These are phyloP conservation scores for Penicillium sp. DNA, from an alignment of 2,329 filamentous ascomycete genomes.

Conservation along the genomic window DNA sequence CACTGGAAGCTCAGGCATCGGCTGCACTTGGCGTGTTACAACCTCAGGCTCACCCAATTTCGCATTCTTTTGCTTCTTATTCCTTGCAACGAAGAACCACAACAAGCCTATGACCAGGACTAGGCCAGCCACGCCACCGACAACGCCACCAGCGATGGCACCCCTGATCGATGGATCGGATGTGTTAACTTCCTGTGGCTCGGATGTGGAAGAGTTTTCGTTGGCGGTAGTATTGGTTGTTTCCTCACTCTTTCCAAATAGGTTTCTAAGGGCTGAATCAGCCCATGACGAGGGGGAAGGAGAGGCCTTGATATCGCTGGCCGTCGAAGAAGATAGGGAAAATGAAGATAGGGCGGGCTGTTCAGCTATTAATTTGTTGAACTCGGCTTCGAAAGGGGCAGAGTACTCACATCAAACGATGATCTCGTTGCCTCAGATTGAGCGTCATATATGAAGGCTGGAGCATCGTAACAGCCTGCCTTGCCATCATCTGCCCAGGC, in stretches of 20 bases:
- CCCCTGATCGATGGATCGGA: neutral
- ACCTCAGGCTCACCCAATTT: neutral
- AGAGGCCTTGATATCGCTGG: constrained; percentile 4
- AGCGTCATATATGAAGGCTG: constrained; percentile 12
- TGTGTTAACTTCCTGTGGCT: neutral
- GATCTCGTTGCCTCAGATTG: constrained; percentile 6
- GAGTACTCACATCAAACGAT: constrained; percentile 7
- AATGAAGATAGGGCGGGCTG: constrained; percentile 5
- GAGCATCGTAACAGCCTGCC: constrained; percentile 11
- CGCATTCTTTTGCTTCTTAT: neutral
- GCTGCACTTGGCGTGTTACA: neutral
- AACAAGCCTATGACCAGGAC: constrained; percentile 3
- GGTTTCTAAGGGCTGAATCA: neutral
- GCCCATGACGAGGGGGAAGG: constrained; percentile 4
- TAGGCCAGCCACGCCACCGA: constrained; percentile 10
- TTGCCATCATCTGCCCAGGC: constrained; percentile 4
- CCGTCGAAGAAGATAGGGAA: constrained; percentile 5
- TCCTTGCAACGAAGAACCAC: neutral
- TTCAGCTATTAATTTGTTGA: neutral
- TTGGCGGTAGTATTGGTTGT: neutral
- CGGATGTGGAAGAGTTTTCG: neutral
- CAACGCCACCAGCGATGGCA: constrained; percentile 10
- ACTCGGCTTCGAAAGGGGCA: too few species aligned
- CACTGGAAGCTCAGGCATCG: neutral
- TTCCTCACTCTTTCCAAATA: neutral